Evolutionary conservation across 176 grass and related monocot species (phyloP).

Genomic region (Zoysia japonica): DNA sequence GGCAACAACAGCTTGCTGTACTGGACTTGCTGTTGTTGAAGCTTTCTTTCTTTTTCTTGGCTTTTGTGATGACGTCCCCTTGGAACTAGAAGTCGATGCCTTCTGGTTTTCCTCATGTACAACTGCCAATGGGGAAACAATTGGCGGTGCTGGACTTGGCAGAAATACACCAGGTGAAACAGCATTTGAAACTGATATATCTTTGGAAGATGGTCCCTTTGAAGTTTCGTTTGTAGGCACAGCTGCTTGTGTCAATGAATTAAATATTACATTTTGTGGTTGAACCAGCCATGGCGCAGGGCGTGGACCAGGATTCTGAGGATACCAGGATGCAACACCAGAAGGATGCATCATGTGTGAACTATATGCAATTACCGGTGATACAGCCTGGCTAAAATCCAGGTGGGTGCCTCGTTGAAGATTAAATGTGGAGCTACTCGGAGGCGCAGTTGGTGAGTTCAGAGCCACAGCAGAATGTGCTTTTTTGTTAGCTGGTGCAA

Average conservation of each 20-base stretch:
- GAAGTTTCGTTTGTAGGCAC: conserved; percentile 54
- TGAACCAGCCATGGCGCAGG: conserved; percentile 61
- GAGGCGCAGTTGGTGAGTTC: conserved; percentile 54
- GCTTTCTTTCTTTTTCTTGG: conserved; percentile 96
- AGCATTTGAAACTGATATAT: conserved; percentile 49
- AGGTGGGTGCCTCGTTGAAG: conserved; percentile 69
- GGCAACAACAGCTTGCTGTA: conserved; percentile 45
- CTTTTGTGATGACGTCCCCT: conserved; percentile 59
- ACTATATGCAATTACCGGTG: conserved; percentile 69
- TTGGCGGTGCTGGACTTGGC: conserved; percentile 32
- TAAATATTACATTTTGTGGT: conserved; percentile 74
- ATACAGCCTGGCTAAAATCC: conserved; percentile 75
- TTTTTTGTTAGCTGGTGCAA: conserved; percentile 50
- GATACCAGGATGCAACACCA: conserved; percentile 59
- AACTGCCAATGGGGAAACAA: conserved; percentile 44
- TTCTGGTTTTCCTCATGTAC: conserved; percentile 55
- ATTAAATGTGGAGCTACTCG: conserved; percentile 51
- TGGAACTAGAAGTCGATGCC: conserved; percentile 51
- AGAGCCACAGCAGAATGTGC: conserved; percentile 40
- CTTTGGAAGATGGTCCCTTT: conserved; percentile 63
- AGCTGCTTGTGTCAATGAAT: conserved; percentile 57
- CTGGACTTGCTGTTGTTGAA: conserved; percentile 44
- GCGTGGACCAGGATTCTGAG: conserved; percentile 54
- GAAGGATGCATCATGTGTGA: conserved; percentile 62
- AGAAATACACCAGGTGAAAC: conserved; percentile 46